Evolutionary conservation across 2,329 filamentous ascomycete genomes (phyloP), one percentile per base, ranked within the genome.

Genomic region (Stemphylium lycopersici): DNA sequence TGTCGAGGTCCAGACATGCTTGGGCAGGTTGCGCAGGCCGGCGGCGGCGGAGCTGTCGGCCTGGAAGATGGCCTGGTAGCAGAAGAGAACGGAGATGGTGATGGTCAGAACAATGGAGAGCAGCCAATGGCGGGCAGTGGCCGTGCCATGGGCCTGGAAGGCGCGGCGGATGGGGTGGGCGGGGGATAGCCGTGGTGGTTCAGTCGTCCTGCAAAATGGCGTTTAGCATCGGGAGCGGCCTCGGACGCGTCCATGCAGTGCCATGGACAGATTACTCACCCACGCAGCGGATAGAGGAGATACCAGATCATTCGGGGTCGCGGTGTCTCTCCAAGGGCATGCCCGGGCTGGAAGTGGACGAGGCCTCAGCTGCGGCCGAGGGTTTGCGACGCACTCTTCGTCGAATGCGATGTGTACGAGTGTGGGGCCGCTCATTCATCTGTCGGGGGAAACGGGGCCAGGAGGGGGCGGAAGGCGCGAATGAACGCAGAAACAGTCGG

Each of bases 1-100:
- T 5, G 88, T 88, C 33, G 87, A 87, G 22, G 90, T 92, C 90
- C 90, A 93, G 62, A 90, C 89, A 83, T 93, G 88, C 67, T 88
- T 87, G 26, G 90, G 90, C 6, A 92, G 79, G 58, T 87, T 89
- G 47, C 87, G 88, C 43, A 88, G 88, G 20, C 87, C 84, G 61
- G 87, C 87, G 68, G 86, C 88, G 64, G 85, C 85, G 61, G 89
- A 87, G 72, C 90, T 87, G 68, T 84, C 87, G 73, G 89, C 89
- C 45, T 93, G 83, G 69, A 91, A 91, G 16, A 90, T 83, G 48
- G 90, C 87, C 6, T 89, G 89, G 67, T 91, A 93, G 56, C 88
- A 84, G 49, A 92, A 82, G 47, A 88, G 77, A 40, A 88, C 84
- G 51, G 88, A 88, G 53, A 90, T 81, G 38, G 85, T 83, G 49